Conservation (phyloP, 2,329 filamentous ascomycete genomes). For the Cadophora malorum region DNA sequence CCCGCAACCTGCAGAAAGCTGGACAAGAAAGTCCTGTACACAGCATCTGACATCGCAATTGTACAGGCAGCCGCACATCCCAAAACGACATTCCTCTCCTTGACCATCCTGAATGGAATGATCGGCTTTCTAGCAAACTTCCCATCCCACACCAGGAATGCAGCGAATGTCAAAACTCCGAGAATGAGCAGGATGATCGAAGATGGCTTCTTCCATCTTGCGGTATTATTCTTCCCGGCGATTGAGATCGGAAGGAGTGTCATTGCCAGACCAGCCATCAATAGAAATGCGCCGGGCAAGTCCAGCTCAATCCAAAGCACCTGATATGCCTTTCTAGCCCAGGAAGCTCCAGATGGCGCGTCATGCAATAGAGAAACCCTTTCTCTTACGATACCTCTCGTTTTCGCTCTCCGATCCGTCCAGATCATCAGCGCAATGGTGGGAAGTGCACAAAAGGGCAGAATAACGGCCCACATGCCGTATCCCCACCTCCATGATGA, state of each 20-base stretch:
- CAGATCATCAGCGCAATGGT: slow-evolving; percentile 5
- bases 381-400: background rate
- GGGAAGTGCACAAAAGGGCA: slow-evolving; percentile 10
- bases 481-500: slow-evolving; percentile 16
- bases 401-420: slow-evolving; percentile 4
- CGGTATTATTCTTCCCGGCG: background rate
- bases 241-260: slow-evolving; percentile 4
- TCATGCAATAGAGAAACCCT: background rate
- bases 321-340: slow-evolving; percentile 4
- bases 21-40: slow-evolving; percentile 11
- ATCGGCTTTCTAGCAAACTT: slow-evolving; percentile 5
- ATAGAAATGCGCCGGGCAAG: background rate
- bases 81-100: slow-evolving; percentile 11
- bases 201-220: slow-evolving; percentile 6
- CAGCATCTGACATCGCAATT: slow-evolving; percentile 9
- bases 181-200: slow-evolving; percentile 8
- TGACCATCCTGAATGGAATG: slow-evolving; percentile 10
- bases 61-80: slow-evolving; percentile 3
- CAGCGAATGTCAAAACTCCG: slow-evolving; percentile 7
- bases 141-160: background rate
- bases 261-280: slow-evolving; percentile 13
- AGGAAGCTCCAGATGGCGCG: slow-evolving; percentile 1
- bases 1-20: slow-evolving; percentile 3
- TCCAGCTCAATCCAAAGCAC: slow-evolving; percentile 8
- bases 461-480: slow-evolving; percentile 9